Percentiles rank a stretch among this genome's conserved stretches.
Evolutionary conservation across 805 yeast species (phyloP).

Genomic region (Saturnispora kantuleensis): DNA sequence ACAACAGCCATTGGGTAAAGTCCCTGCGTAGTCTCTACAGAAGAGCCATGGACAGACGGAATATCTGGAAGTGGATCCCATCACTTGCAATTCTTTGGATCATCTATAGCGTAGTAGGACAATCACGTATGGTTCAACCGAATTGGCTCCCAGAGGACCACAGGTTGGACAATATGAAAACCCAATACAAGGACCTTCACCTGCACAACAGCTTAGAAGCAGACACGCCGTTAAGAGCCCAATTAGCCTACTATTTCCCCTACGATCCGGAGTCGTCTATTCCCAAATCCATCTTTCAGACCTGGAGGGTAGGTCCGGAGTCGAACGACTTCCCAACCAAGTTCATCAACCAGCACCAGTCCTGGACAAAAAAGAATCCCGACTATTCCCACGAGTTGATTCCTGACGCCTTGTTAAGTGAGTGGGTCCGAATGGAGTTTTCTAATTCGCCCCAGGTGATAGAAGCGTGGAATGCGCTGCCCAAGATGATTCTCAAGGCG

Average conservation of each 20-base stretch:
- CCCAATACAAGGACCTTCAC: not conserved
- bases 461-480: conserved; percentile 66
- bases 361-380: conserved; percentile 59
- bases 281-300: conserved; percentile 85
- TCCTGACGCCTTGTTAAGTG: conserved; percentile 51
- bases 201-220: conserved; percentile 8
- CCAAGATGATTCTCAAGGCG: conserved; percentile 75
- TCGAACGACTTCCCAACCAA: conserved; percentile 47
- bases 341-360: conserved; percentile 39
- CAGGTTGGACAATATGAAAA: not conserved
- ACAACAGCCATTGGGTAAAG: not conserved
- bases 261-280: conserved; percentile 55
- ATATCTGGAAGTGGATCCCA: too few relatives aligned
- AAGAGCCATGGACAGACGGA: not conserved
- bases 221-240: conserved; percentile 34
- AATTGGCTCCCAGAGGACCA: not conserved
- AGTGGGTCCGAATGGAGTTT: conserved; percentile 48
- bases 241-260: conserved; percentile 63
- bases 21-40: too few relatives aligned
- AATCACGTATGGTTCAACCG: too few relatives aligned
- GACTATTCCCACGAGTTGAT: conserved; percentile 63
- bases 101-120: too few relatives aligned
- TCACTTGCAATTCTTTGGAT: too few relatives aligned
- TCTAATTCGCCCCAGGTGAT: conserved; percentile 66
- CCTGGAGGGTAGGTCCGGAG: conserved; percentile 69